Evolutionary conservation across 2,329 filamentous ascomycete species (phyloP).

Genomic region (Emmonsiellopsis sp.): DNA sequence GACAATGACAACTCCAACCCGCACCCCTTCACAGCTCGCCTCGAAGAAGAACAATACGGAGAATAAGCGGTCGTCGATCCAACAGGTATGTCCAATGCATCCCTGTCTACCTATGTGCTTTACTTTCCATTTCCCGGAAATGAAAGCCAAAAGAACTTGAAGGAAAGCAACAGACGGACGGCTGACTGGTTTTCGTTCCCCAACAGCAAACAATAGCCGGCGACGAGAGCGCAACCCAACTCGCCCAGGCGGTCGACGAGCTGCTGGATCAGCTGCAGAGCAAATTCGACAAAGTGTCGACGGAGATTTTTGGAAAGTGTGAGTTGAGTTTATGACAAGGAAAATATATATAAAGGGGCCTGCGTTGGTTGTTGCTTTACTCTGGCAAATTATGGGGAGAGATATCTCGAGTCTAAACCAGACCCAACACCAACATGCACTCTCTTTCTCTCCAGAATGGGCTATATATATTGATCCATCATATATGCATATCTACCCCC

Average conservation of each 20-base stretch:
- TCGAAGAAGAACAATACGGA: background rate
- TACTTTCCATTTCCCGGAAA: background rate
- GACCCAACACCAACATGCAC: too few species aligned
- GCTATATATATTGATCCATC: background rate
- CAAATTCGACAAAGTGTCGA: conserved; percentile 78
- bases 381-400: too few species aligned
- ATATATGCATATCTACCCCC: background rate
- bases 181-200: background rate
- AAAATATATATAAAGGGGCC: too few species aligned
- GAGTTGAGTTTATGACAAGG: conserved; percentile 24
- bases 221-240: conserved; percentile 36
- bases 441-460: too few species aligned
- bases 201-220: conserved; percentile 8
- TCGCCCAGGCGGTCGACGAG: conserved; percentile 75
- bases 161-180: too few species aligned
- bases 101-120: background rate
- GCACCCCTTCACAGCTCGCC: background rate
- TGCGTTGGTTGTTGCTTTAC: too few species aligned
- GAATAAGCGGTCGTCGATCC: background rate
- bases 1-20: background rate
- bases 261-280: conserved; percentile 73
- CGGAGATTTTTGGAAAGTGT: conserved; percentile 86
- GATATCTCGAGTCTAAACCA: too few species aligned
- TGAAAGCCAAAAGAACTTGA: background rate
- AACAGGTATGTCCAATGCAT: background rate